phyloP scores from a whole-genome alignment of 345 rosid species.

The Fremontodendron californicum region DNA sequence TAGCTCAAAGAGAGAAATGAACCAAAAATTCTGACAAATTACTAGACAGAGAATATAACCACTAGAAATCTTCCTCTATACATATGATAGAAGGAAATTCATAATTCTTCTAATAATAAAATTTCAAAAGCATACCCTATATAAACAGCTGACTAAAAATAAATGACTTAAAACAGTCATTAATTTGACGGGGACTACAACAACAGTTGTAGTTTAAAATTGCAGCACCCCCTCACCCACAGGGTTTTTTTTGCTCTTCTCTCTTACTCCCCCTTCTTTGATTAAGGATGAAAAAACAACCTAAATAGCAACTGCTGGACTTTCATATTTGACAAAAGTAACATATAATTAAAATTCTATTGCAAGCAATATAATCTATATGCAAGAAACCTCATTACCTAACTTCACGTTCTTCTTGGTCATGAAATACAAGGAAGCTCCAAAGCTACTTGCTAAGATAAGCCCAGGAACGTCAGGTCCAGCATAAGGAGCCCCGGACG shows the following conservation, averaged over 20 bases:
- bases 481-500: conserved; percentile 42
- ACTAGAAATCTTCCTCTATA: neutral
- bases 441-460: conserved; percentile 75
- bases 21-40: neutral
- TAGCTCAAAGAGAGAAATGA: neutral
- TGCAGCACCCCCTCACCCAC: no score
- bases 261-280: neutral
- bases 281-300: neutral
- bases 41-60: neutral
- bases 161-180: no score
- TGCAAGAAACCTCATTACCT: conserved; percentile 41
- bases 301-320: neutral
- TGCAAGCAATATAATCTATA: neutral
- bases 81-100: neutral
- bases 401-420: conserved; percentile 70
- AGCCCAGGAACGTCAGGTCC: conserved; percentile 89
- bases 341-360: neutral
- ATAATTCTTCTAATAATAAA: neutral
- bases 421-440: conserved; percentile 91
- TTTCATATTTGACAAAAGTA: neutral
- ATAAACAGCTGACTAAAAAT: neutral
- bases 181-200: no score
- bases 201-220: no score
- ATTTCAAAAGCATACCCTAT: neutral
- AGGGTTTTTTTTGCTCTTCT: neutral